Evolutionary conservation across 768 basidiomycete genomes (phyloP).

Genomic region (Mycena polygramma): DNA sequence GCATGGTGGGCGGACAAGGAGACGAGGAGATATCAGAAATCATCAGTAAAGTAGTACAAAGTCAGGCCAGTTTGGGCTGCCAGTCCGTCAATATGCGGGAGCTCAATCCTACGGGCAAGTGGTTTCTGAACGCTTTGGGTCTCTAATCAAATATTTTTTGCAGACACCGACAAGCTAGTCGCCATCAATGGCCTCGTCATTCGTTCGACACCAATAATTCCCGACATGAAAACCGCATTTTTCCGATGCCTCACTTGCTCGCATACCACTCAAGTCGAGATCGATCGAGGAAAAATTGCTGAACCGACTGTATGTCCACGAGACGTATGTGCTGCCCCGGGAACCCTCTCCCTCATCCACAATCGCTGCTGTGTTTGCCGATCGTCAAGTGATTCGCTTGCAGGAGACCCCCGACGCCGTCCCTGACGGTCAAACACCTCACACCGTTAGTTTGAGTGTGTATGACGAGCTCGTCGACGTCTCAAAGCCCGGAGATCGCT

Average conservation of each 20-base stretch:
- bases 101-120: constrained; percentile 89
- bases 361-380: constrained; percentile 97
- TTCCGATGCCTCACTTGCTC: constrained; percentile 97
- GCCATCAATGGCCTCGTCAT: constrained; percentile 98
- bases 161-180: constrained; percentile 98
- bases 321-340: constrained; percentile 89
- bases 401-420: constrained; percentile 99
- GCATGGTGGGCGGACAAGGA: constrained; percentile 81
- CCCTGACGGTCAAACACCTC: constrained; percentile 98
- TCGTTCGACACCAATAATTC: constrained; percentile 96
- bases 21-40: constrained; percentile 93
- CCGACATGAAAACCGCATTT: constrained; percentile 99
- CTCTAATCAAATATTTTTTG: constrained; percentile 11
- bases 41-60: constrained; percentile 89
- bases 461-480: constrained; percentile 98
- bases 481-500: constrained; percentile 94
- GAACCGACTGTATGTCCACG: constrained; percentile 94
- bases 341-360: constrained; percentile 95
- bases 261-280: constrained; percentile 97
- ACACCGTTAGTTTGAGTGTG: constrained; percentile 96
- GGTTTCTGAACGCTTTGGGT: constrained; percentile 1
- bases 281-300: constrained; percentile 97
- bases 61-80: constrained; percentile 92
- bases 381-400: constrained; percentile 93
- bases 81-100: constrained; percentile 92